Evolutionary conservation across 208 protist species (phyloP).

Genomic region (Crithidia sp.): DNA sequence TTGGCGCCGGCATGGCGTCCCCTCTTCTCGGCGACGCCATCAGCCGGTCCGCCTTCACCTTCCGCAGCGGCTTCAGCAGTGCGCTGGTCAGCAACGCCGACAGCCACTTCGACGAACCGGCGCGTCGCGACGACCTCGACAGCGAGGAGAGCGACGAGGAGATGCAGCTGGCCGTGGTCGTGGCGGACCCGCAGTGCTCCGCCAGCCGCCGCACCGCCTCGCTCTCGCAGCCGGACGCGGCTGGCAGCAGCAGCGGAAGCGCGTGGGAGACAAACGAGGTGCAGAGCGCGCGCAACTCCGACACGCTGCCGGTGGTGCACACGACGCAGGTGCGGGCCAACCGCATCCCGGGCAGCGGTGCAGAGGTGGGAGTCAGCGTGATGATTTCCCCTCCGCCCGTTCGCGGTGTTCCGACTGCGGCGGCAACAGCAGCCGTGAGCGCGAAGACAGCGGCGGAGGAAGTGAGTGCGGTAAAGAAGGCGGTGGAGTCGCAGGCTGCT

Average conservation of each 20-base stretch:
- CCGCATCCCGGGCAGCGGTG: background rate
- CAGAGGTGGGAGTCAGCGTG: too few species aligned
- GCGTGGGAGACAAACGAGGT: too few species aligned
- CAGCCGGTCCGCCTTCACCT: conserved; percentile 13
- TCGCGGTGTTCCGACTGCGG: background rate
- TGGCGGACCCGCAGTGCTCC: background rate
- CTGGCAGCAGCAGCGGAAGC: too few species aligned
- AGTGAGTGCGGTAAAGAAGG: background rate
- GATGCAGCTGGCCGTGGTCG: background rate
- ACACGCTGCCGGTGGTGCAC: background rate
- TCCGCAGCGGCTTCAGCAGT: conserved; percentile 12
- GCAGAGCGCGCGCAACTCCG: background rate
- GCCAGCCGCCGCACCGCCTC: background rate
- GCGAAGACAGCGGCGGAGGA: too few species aligned
- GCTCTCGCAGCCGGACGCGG: background rate
- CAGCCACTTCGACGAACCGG: background rate
- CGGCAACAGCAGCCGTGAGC: background rate
- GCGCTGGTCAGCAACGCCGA: conserved; percentile 6
- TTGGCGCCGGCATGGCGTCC: background rate
- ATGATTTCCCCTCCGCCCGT: too few species aligned
- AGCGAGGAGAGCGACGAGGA: background rate
- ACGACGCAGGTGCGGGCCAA: background rate
- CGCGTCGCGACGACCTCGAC: too few species aligned
- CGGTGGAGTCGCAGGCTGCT: too few species aligned
- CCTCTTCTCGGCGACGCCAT: background rate